phyloP scores from a whole-genome alignment of 352 stramenopile species.

The Pelagophyceae sp. region DNA sequence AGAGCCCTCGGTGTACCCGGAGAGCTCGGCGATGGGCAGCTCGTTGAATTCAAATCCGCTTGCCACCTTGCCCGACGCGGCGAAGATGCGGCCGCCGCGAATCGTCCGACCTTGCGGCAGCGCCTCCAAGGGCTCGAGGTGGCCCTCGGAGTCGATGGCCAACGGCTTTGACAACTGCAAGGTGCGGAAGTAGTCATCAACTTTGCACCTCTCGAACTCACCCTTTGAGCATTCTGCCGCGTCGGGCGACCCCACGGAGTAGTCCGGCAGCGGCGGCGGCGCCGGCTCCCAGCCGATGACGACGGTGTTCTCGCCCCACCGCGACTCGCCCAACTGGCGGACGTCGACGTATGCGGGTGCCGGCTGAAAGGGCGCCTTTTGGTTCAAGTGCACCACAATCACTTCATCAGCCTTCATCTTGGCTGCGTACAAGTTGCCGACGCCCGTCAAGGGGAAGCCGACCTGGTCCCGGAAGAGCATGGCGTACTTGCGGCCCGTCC shows the following conservation, averaged over 20 bases:
- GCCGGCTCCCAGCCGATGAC: constrained; percentile 25
- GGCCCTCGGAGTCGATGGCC: neutral
- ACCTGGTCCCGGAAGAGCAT: constrained; percentile 23
- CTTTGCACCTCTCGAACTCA: neutral
- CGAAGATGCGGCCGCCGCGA: neutral
- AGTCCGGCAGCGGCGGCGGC: constrained; percentile 23
- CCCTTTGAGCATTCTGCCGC: neutral
- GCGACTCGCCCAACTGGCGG: neutral
- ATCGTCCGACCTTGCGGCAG: neutral
- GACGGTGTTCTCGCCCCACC: constrained; percentile 19
- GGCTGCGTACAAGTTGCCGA: constrained; percentile 12
- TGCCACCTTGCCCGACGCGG: neutral
- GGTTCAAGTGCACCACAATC: constrained; percentile 23
- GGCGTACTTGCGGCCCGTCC: constrained; percentile 23
- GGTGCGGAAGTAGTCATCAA: neutral
- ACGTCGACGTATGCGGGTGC: neutral
- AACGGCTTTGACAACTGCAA: neutral
- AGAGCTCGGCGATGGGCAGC: neutral
- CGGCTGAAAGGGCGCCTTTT: constrained; percentile 26
- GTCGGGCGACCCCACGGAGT: neutral
- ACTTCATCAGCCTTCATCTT: constrained; percentile 24
- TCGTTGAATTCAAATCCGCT: neutral
- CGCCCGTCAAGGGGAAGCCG: constrained; percentile 17
- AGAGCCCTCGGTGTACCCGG: neutral
- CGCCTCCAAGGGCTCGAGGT: neutral